These are phyloP conservation scores for Polytolypa hystricis DNA, from an alignment of 2,329 filamentous ascomycete genomes.

Conservation along the genomic window DNA sequence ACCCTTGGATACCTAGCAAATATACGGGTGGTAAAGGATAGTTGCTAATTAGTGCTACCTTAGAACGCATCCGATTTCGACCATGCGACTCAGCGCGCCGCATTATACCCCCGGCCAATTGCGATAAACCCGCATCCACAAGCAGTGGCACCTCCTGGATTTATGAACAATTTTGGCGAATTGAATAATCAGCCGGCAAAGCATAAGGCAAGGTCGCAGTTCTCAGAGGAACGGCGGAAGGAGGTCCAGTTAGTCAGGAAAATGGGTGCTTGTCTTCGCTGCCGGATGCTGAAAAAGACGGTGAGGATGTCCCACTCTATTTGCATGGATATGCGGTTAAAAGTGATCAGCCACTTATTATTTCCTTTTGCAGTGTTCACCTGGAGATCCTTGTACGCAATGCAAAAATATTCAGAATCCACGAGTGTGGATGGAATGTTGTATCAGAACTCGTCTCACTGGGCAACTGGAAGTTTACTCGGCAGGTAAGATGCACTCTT, in stretches of 20 bases:
- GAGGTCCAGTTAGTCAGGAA: slow-evolving; percentile 51
- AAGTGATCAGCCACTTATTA: background rate
- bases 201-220: slow-evolving; percentile 43
- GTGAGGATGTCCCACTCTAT: slow-evolving; percentile 17
- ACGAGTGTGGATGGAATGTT: slow-evolving; percentile 50
- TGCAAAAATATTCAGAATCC: slow-evolving; percentile 50
- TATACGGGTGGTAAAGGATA: background rate
- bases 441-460: slow-evolving; percentile 46
- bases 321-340: background rate
- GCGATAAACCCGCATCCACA: slow-evolving; percentile 32
- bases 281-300: slow-evolving; percentile 54
- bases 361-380: slow-evolving; percentile 37
- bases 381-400: slow-evolving; percentile 48
- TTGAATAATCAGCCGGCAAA: slow-evolving; percentile 31
- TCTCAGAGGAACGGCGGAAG: slow-evolving; percentile 44
- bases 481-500: slow-evolving; percentile 28
- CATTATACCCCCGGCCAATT: slow-evolving; percentile 31
- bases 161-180: slow-evolving; percentile 31
- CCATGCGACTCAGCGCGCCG: slow-evolving; percentile 27
- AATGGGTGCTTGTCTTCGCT: slow-evolving; percentile 50
- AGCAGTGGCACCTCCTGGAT: slow-evolving; percentile 25
- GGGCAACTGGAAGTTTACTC: slow-evolving; percentile 50
- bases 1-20: background rate
- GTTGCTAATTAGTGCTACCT: slow-evolving; percentile 17
- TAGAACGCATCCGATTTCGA: slow-evolving; percentile 31